phyloP scores from a whole-genome alignment of 495 filamentous ascomycete species.

The Penicillium robsamsonii region DNA sequence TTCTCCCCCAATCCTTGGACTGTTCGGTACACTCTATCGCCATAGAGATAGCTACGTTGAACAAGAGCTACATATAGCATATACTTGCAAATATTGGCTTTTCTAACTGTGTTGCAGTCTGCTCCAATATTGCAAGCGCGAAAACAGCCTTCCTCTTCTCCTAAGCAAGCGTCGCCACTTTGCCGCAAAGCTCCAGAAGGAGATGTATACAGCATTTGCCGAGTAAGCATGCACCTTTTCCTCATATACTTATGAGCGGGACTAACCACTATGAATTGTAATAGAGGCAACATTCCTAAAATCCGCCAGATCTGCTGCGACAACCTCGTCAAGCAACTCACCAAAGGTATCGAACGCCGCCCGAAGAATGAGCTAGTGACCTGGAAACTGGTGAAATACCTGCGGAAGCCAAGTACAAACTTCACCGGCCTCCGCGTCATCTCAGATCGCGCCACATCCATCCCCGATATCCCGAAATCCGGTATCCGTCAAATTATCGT shows the following conservation, averaged over 20 bases:
- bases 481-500: constrained; percentile 70
- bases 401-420: constrained; percentile 47
- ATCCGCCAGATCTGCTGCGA: constrained; percentile 59
- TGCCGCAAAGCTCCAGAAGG: constrained; percentile 55
- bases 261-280: constrained; percentile 3
- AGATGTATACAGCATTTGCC: constrained; percentile 74
- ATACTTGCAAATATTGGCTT: background rate
- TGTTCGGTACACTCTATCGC: background rate
- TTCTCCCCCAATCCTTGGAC: background rate
- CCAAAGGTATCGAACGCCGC: constrained; percentile 54
- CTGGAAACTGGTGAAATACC: constrained; percentile 69
- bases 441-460: constrained; percentile 53
- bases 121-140: constrained; percentile 39
- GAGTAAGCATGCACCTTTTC: constrained; percentile 38
- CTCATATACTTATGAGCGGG: background rate
- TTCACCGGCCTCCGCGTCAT: constrained; percentile 52
- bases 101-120: constrained; percentile 39
- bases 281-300: constrained; percentile 56
- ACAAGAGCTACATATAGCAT: background rate
- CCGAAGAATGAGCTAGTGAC: constrained; percentile 46
- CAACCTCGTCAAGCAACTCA: constrained; percentile 57
- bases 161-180: constrained; percentile 2
- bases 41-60: background rate
- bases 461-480: constrained; percentile 48
- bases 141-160: constrained; percentile 34